Conservation (phyloP, 108 stramenopile genomes). For the Poteriospumella lacustris region DNA sequence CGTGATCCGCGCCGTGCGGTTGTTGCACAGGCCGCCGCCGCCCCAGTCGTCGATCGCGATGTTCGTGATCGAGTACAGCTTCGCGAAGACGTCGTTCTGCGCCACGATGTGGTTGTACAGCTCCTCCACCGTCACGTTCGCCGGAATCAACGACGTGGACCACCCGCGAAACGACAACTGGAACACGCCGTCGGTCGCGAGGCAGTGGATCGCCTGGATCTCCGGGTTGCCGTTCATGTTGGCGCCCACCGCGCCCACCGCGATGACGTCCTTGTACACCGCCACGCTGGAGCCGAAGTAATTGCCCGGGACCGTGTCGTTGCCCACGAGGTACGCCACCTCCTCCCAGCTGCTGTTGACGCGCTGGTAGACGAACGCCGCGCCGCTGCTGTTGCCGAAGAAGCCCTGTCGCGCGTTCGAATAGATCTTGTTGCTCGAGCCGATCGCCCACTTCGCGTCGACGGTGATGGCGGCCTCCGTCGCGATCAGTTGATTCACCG, state of each 20-base stretch:
- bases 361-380: slow-evolving; percentile 51
- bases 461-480: slow-evolving; percentile 53
- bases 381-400: slow-evolving; percentile 53
- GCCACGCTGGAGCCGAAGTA: slow-evolving; percentile 56
- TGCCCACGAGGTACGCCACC: slow-evolving; percentile 48
- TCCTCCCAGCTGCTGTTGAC: slow-evolving; percentile 46
- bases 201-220: slow-evolving; percentile 55
- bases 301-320: slow-evolving; percentile 56
- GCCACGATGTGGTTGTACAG: slow-evolving; percentile 52
- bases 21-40: no score
- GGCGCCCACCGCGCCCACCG: slow-evolving; percentile 63
- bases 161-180: slow-evolving; percentile 61
- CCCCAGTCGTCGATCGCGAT: no score
- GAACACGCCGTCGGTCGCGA: slow-evolving; percentile 53
- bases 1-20: slow-evolving; percentile 36
- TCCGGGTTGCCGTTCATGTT: slow-evolving; percentile 57
- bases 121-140: slow-evolving; percentile 50
- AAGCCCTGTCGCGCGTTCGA: slow-evolving; percentile 36
- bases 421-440: slow-evolving; percentile 22
- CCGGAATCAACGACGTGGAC: slow-evolving; percentile 50
- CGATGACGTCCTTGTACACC: slow-evolving; percentile 42
- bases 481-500: slow-evolving; percentile 44
- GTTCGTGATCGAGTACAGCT: slow-evolving; percentile 55
- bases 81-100: slow-evolving; percentile 48
- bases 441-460: slow-evolving; percentile 45